Evolutionary conservation across 306 rosid genomes (phyloP), one percentile per base, ranked within the genome.

Genomic region (Astragalus glycyphyllos): DNA sequence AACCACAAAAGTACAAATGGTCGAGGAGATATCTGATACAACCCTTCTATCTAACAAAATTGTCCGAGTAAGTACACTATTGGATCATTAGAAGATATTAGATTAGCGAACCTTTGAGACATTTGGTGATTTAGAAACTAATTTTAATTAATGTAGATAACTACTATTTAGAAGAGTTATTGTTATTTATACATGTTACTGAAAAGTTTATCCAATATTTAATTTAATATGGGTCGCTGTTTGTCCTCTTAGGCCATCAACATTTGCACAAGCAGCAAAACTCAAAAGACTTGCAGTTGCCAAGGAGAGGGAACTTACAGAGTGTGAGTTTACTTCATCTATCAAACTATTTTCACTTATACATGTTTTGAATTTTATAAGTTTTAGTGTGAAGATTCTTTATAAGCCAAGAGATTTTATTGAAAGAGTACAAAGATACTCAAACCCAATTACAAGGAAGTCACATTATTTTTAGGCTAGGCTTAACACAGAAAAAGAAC

Each of bases 191-290:
- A 17, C 34, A 16, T 7, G 6, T 53, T 53, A 5, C 20, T 17
- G 13, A 17, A 53, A 8, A 17, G 4, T 4, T 53, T 9, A 4
- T 17, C 58, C 11, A 7, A 53, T 26, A 26, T 0, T 10, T 9
- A 29, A 56, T 16, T 7, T 0, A 11, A 8, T 14, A 14, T 31
- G 35, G 0, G 0, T 29, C 42, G 41, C 20, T 42, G 8, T 71
- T 67, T 71, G 37, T 68, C 13, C 32, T 57, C 47, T 51, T 46
- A 90, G 98, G 80, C 97, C 91, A 23, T 86, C 97, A 29, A 94
- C 95, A 12, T 94, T 87, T 77, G 95, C 92, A 8, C 99, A 84
- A 73, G 97, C 99, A 11, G 87, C 96, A 12, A 87, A 86, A 63
- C 90, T 91, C 65, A 82, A 80, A 81, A 89, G 99, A 74, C 31